phyloP scores from a whole-genome alignment of 2,329 filamentous ascomycete genomes.

The Blastomyces emzantsi region DNA sequence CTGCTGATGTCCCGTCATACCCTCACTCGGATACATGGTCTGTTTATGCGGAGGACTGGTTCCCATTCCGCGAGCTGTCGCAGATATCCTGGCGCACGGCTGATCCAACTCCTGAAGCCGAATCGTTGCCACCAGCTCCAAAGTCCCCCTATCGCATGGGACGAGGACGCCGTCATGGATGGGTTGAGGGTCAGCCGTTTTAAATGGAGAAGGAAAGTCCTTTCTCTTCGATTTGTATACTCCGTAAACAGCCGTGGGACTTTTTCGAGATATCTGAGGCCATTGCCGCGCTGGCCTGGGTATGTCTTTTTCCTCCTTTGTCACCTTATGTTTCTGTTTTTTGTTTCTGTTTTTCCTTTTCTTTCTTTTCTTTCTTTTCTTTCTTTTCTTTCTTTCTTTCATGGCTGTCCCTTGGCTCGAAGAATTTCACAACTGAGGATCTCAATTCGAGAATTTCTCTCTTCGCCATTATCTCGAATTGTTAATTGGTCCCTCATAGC shows the following conservation, averaged over 20 bases:
- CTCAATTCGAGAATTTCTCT: neutral
- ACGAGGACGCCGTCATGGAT: neutral
- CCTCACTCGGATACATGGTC: neutral
- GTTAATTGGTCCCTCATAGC: neutral
- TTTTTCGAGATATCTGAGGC: neutral
- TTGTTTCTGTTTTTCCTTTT: no score
- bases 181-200: neutral
- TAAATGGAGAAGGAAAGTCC: neutral
- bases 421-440: neutral
- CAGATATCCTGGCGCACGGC: neutral
- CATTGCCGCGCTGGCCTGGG: neutral
- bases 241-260: neutral
- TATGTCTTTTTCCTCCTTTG: neutral
- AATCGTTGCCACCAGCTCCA: neutral
- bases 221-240: neutral
- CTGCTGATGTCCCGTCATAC: neutral
- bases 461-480: neutral
- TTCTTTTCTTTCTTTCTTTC: neutral
- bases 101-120: neutral
- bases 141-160: slow-evolving; percentile 11
- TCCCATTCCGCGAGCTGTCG: neutral
- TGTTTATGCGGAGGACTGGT: neutral
- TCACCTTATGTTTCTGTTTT: neutral
- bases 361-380: neutral
- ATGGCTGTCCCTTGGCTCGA: neutral